phyloP scores from a whole-genome alignment of 1,284 basidiomycete genomes.

The Xerocomus minutiporus region DNA sequence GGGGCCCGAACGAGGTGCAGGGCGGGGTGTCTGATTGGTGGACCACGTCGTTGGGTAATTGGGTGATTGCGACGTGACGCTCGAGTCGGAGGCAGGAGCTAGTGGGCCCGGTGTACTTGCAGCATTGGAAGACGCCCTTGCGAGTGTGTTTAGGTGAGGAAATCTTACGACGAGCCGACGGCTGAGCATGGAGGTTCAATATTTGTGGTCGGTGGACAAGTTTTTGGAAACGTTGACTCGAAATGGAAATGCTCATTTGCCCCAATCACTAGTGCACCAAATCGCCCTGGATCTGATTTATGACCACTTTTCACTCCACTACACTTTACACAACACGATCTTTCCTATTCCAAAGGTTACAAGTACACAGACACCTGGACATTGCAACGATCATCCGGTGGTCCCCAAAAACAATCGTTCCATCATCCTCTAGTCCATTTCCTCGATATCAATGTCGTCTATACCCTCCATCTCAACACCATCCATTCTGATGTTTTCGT shows the following conservation, averaged over 20 bases:
- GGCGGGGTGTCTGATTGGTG: constrained; percentile 63
- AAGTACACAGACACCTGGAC: no score
- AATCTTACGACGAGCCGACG: constrained; percentile 35
- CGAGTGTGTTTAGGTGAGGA: constrained; percentile 24
- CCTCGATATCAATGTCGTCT: constrained; percentile 68
- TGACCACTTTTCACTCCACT: no score
- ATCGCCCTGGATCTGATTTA: no score
- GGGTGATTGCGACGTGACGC: constrained; percentile 62
- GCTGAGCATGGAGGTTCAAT: constrained; percentile 27
- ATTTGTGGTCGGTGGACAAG: constrained; percentile 16
- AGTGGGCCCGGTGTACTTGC: constrained; percentile 22
- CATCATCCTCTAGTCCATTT: constrained; percentile 56
- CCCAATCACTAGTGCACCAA: no score
- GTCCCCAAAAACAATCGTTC: no score
- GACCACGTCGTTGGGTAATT: constrained; percentile 79
- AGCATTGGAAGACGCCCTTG: constrained; percentile 34
- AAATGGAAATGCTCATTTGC: not conserved
- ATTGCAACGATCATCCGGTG: no score
- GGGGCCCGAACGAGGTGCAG: constrained; percentile 53
- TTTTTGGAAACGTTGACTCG: not conserved
- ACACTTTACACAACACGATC: no score
- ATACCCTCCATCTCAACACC: constrained; percentile 43
- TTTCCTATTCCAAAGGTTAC: no score
- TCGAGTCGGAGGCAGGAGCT: constrained; percentile 34
- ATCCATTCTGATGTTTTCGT: constrained; percentile 35